Base-by-base conservation (phyloP, 2,329 filamentous ascomycete genomes). In the Orbilia brochopaga region DNA sequence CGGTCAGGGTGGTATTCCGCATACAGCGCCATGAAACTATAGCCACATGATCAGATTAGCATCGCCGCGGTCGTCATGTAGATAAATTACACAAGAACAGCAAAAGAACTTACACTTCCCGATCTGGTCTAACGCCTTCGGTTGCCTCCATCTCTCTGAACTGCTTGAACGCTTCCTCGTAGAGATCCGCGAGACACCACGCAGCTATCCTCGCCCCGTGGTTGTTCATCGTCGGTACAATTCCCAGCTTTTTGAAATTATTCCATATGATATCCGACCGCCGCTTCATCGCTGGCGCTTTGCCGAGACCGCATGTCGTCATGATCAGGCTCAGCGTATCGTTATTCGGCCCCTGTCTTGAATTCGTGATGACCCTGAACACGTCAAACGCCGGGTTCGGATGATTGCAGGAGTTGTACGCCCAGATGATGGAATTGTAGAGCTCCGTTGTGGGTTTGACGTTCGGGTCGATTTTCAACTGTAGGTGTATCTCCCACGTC, bases 391-490 rank as follows among this genome's bases (percentile, higher is more conserved):
- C 90, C 61, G 85, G 85, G 30, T 84, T 80, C 0, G 88, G 83
- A 74, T 87, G 83, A 5, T 85, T 89, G 76, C 87, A 90, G 0
- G 86, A 85, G 0, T 87, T 86, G 78, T 96, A 93, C 0, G 91
- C 92, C 11, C 94, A 83, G 87, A 99, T 96, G 54, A 97, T 82
- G 0, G 89, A 87, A 76, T 96, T 97, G 76, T 89, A 86, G 1
- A 97, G 82, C 62, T 82, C 83, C 0, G 93, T 97, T 75, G 85
- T 87, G 2, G 88, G 84, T 75, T 92, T 87, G 40, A 97, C 84
- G 46, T 86, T 85, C n/a, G 88, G 84, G 79, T 99, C 94, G 79
- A 97, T 88, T 81, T 96, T 97, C 75, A 97, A 83, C 86, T 96
- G 93, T 78, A 97, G 96, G 81, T 96, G 90, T 1, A 96, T 85